A percentile compares a stretch with the other conserved stretches of the same genome.
Evolutionary conservation across 2,329 filamentous ascomycete species (phyloP).

Genomic region (Fusarium bulbicola): DNA sequence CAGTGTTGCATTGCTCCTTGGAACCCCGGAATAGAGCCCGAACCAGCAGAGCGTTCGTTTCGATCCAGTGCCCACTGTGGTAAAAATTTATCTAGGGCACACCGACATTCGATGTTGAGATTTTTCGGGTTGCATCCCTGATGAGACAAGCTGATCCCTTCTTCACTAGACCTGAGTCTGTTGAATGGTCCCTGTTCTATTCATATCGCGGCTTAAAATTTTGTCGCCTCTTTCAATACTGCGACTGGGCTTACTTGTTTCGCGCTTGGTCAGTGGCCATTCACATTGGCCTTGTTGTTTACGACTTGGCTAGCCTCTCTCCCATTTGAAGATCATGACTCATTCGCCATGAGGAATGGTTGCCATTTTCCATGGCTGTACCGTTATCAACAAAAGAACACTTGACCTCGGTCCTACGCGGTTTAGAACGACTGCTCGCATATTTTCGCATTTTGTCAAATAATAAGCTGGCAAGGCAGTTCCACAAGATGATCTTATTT

Average conservation of each 20-base stretch:
- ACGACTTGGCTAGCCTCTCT: conserved; percentile 6
- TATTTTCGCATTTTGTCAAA: conserved; percentile 32
- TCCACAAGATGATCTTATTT: conserved; percentile 37
- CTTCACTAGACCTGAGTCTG: conserved; percentile 26
- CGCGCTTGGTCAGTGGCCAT: conserved; percentile 1
- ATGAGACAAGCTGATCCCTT: conserved; percentile 26
- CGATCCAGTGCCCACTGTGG: neutral
- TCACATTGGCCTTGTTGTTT: conserved; percentile 1
- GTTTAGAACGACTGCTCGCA: neutral
- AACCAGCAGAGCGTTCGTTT: conserved; percentile 13
- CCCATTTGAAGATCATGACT: conserved; percentile 5
- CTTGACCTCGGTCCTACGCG: neutral
- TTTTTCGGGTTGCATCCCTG: conserved; percentile 24
- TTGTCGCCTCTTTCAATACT: conserved; percentile 7
- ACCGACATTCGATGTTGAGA: conserved; percentile 32
- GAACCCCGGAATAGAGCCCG: conserved; percentile 4
- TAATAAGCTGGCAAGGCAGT: conserved; percentile 27
- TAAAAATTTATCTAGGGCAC: conserved; percentile 9
- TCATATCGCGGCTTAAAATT: conserved; percentile 31
- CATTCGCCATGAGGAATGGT: neutral
- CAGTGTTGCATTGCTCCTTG: conserved; percentile 27
- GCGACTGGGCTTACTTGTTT: conserved; percentile 12
- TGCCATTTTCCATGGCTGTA: neutral
- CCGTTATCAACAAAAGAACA: neutral
- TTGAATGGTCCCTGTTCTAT: conserved; percentile 24